phyloP scores from a whole-genome alignment of 176 grass and related monocot genomes.

The Microstegium vimineum region DNA sequence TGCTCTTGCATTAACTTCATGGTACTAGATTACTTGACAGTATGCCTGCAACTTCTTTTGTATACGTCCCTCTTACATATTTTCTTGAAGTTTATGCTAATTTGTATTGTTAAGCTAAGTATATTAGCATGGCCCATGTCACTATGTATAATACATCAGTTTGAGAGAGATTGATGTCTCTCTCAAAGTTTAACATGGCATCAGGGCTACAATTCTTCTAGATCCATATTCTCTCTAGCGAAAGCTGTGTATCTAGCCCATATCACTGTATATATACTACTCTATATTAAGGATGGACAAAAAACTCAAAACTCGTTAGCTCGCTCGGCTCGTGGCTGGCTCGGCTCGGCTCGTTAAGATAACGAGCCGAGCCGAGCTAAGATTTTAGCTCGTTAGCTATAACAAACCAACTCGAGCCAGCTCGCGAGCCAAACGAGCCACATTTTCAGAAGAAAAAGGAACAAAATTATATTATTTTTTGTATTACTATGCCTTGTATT shows the following conservation, averaged over 20 bases:
- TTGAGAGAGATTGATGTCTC: background rate
- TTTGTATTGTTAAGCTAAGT: background rate
- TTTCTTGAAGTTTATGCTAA: slow-evolving; percentile 20
- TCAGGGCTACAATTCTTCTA: background rate
- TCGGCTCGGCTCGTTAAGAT: too few relatives aligned
- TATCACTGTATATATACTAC: background rate
- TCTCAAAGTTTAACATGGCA: background rate
- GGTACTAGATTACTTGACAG: background rate
- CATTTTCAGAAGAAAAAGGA: too few relatives aligned
- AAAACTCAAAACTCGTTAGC: too few relatives aligned
- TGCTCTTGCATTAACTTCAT: background rate
- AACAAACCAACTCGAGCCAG: too few relatives aligned
- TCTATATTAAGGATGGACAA: too few relatives aligned
- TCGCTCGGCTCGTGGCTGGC: too few relatives aligned
- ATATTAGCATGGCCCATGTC: background rate
- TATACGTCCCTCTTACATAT: background rate
- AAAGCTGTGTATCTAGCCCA: background rate
- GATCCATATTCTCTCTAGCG: background rate
- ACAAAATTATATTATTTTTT: too few relatives aligned
- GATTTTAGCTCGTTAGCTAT: too few relatives aligned
- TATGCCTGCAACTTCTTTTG: slow-evolving; percentile 1
- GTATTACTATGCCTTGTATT: too few relatives aligned
- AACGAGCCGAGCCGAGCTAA: too few relatives aligned
- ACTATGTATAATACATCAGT: background rate
- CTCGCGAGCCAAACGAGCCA: too few relatives aligned